phyloP scores from a whole-genome alignment of 441 rosid species.

The Euphorbia schlechtendalii region DNA sequence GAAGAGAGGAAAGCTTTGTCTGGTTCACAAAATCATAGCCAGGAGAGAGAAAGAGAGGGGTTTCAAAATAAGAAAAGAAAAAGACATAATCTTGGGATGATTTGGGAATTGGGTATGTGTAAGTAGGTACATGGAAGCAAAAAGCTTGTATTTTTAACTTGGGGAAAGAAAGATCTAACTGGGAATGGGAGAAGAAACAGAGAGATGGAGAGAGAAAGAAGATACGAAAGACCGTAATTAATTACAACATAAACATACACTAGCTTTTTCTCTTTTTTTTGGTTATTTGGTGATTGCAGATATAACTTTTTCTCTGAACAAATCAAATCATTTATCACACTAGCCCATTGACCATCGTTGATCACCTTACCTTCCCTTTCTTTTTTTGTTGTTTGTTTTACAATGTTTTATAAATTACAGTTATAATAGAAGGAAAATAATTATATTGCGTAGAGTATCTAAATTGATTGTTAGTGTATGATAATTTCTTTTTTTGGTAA shows the following conservation, averaged over 20 bases:
- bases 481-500: not conserved
- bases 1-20: constrained; percentile 28
- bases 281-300: too few species aligned
- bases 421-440: too few species aligned
- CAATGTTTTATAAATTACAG: too few species aligned
- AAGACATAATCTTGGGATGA: constrained; percentile 13
- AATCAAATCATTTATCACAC: constrained; percentile 59
- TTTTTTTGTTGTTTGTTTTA: too few species aligned
- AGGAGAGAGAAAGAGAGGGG: constrained; percentile 14
- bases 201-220: constrained; percentile 16
- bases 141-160: constrained; percentile 19
- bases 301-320: not conserved
- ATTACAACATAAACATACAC: too few species aligned
- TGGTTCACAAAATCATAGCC: constrained; percentile 28
- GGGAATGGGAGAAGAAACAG: constrained; percentile 1
- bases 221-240: constrained; percentile 21
- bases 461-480: not conserved
- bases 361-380: not conserved
- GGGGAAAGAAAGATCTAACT: constrained; percentile 12
- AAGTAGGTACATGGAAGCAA: constrained; percentile 22
- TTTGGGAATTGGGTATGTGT: constrained; percentile 29
- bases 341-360: constrained; percentile 9
- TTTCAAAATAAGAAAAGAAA: constrained; percentile 3
- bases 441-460: too few species aligned
- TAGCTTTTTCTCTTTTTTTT: too few species aligned